Base-by-base conservation (phyloP, 2,329 filamentous ascomycete genomes). In the Fusarium succisae region DNA sequence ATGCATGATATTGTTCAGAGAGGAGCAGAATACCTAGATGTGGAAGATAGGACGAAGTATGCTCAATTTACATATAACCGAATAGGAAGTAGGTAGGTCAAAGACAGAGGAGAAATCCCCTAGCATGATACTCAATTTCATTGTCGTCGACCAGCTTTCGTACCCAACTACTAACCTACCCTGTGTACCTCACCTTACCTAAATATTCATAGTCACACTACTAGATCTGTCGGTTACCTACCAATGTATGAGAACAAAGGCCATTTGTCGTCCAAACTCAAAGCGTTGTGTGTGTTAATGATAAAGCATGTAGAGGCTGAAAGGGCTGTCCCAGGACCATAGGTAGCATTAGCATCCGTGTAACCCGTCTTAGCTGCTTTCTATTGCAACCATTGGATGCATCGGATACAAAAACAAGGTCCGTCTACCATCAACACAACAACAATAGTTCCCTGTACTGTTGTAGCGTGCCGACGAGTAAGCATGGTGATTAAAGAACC, bases 331-430 rank as follows among this genome's bases (percentile, higher is more conserved):
- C 11, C 15, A 41, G 51, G 35, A n/a, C 24, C 20, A 55, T 39
- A 28, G 24, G 35, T 18, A 39, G 11, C 51, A 62, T 50, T 55
- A 63, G 56, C 69, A 74, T 73, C 63, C 64, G 62, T 66, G 64
- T 64, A 68, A 60, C 24, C 62, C 47, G 55, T 64, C 35, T 28
- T 18, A 39, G 51, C 51, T n/a, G 20, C 18, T 39, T 54, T 39
- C 24, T n/a, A 28, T n/a, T 41, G 24, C 20, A 28, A 20, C 35
- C 35, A 28, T 22, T 54, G 24, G 28, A 69, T 45, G 38, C 22
- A 56, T 68, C 15, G 48, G 38, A 55, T 59, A 41, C 47, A 41
- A 41, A 28, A 56, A 54, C 45, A 14, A 45, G 24, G n/a, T 22
- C 14, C 59, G 61, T 65, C 73, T 73, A 54, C 47, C 65, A 35